Base-by-base conservation (phyloP, 352 stramenopile genomes). In the Pythium graminicola region DNA sequence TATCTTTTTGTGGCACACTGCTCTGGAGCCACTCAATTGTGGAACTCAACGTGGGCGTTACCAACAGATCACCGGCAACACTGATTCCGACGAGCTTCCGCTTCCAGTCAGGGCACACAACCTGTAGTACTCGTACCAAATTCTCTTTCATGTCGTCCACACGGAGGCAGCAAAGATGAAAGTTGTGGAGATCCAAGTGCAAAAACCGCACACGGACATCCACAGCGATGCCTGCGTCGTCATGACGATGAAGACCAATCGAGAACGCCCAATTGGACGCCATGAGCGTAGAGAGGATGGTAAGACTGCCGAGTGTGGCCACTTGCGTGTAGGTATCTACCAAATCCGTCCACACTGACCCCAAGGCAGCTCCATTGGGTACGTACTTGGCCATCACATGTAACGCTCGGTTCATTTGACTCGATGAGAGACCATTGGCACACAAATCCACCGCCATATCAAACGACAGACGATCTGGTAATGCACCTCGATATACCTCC, bases 211-310 rank as follows among this genome's bases (percentile, higher is more conserved):
- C 40, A 13, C 31, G 14, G 49, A 63, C 23, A 67, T 56, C 20
- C 54, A 62, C 66, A 62, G 55, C 4, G 40, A 60, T 3, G 49
- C 50, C 49, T 3, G 8, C 20, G 9, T 26, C 26, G 16, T 27
- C 29, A 13, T 31, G 31, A 6, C 43, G n/a, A n/a, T 65, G 61
- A 23, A 87, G 24, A 9, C 67, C 66, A 13, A 87, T 23, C 1
- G 70, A 81, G 41, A 85, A 81, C 10, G 60, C 64, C 76, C 72
- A 84, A 32, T 65, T 68, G 20, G 58, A 46, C 8, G 50, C 44
- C 13, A 87, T 41, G 22, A 84, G 50, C 40, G 55, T 40, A 17
- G 70, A 60, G 7, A 69, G 53, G 31, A 69, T 56, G 14, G 67
- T 59, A 42, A 84, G 45, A 51, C 67, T 85, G 9, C 45, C 58